Base-by-base conservation (phyloP, 345 rosid genomes). In the Euphorbia tirucalli region DNA sequence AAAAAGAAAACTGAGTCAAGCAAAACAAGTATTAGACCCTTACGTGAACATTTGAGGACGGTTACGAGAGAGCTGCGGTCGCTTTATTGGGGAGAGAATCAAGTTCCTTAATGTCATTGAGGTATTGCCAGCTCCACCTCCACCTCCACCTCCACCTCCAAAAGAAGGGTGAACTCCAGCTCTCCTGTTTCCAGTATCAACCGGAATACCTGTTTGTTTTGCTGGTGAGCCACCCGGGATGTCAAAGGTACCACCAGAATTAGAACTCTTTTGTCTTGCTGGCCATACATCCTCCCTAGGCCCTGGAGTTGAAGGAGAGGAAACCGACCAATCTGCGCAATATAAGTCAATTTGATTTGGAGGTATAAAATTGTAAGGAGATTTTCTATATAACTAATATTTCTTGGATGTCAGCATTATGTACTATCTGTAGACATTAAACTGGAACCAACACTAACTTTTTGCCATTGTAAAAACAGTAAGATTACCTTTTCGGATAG, bases 291-390 rank as follows among this genome's bases (percentile, higher is more conserved):
- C 97, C 74, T 92, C 97, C 78, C 85, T 87, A 59, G 90, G 90
- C 65, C 96, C 99, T 92, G 99, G 99, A 84, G 97, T 92, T 82
- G 85, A 81, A 77, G 97, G 97, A 88, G 92, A 85, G 77, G 67
- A 81, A 85, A 83, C 80, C 66, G 88, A 83, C 89, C 93, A 84
- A 83, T 86, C 99, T 92, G 99, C 92, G 78, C 68, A 76, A 86
- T 73, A 82, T 90, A 86, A 88, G 97, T 92, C 87, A 89, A 80
- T 78, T 83, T 81, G 79, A 73, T 86, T 83, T 83, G 87, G 88
- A 82, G 83, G 81, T 72, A 70, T 46, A 75, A 77, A 82, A 77
- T 57, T 74, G 79, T 73, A 71, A 21, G 65, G 49, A 69, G 60
- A 62, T 66, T 69, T 24, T 16, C 32, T 31, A 67, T 22, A 44